Conservation (phyloP, 352 stramenopile genomes). For the Phytopythium oedochilum region DNA sequence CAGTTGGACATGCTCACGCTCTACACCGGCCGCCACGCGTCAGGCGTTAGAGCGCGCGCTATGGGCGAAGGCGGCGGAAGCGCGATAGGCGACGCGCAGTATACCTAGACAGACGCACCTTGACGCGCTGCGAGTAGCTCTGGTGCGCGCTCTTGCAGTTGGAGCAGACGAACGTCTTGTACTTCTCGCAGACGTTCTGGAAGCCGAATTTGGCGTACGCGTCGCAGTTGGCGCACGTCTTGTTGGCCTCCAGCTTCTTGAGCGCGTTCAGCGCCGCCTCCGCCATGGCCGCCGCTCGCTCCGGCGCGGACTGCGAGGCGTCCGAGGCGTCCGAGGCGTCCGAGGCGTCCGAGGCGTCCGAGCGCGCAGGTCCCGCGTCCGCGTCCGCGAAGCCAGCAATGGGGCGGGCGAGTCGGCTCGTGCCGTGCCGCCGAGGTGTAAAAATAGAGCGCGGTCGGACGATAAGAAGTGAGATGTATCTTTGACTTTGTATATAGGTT, state of each 20-base stretch:
- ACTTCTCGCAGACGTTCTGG: conserved; percentile 90
- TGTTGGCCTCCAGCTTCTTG: conserved; percentile 83
- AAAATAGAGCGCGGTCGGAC: no score
- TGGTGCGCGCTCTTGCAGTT: conserved; percentile 95
- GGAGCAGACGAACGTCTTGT: conserved; percentile 92
- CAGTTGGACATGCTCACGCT: conserved; percentile 94
- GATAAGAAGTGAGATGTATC: no score
- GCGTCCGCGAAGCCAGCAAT: no score
- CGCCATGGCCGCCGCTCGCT: conserved; percentile 10
- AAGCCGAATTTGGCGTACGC: conserved; percentile 90
- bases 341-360: no score
- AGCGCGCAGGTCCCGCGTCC: no score
- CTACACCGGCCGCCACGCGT: conserved; percentile 11
- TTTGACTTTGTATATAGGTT: no score
- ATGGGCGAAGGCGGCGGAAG: no score
- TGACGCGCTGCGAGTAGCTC: conserved; percentile 93
- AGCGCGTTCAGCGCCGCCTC: conserved; percentile 78
- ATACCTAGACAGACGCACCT: conserved; percentile 42
- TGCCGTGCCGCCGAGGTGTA: no score
- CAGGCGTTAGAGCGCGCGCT: no score
- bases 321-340: no score
- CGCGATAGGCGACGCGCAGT: no score
- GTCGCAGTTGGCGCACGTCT: conserved; percentile 82
- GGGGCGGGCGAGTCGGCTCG: no score
- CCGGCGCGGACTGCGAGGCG: background rate